These are phyloP conservation scores for Brachypodium distachyon DNA, from an alignment of 202 grass and related monocot species.

Conservation along the genomic window DNA sequence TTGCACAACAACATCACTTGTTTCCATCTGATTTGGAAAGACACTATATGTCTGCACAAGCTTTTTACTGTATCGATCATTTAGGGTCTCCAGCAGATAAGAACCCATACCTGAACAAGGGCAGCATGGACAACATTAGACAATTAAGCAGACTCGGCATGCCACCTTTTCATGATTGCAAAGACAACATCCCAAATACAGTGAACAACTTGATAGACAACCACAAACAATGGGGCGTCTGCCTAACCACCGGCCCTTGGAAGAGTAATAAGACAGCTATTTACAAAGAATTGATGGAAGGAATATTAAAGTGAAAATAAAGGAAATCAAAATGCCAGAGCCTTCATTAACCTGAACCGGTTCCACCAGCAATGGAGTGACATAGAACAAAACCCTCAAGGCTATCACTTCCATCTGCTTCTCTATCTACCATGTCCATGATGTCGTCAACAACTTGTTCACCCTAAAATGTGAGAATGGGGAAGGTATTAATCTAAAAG, in stretches of 20 bases:
- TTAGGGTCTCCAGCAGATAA: conserved; percentile 93
- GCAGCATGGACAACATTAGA: conserved; percentile 2
- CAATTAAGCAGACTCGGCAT: not conserved
- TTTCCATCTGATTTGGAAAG: conserved; percentile 98
- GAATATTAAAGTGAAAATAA: not conserved
- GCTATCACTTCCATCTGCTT: conserved; percentile 99
- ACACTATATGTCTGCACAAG: conserved; percentile 98
- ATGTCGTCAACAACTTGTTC: conserved; percentile 99
- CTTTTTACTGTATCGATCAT: conserved; percentile 98
- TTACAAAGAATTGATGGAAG: not conserved
- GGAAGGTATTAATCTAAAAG: not conserved
- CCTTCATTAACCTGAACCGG: conserved; percentile 78
- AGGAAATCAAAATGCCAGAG: not conserved
- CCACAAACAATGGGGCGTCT: too few species aligned
- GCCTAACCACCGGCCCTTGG: too few species aligned
- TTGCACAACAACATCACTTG: conserved; percentile 97
- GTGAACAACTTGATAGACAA: not conserved
- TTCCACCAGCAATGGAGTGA: conserved; percentile 97
- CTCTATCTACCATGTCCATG: conserved; percentile 99
- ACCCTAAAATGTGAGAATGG: conserved; percentile 37
- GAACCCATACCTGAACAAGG: conserved; percentile 87
- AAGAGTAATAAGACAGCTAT: not conserved
- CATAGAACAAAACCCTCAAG: conserved; percentile 96
- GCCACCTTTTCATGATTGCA: not conserved
- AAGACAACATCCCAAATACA: not conserved